Percentiles rank a stretch among this genome's conserved stretches.
phyloP scores from a whole-genome alignment of 495 filamentous ascomycete genomes.

The Friedmanniomyces simplex region DNA sequence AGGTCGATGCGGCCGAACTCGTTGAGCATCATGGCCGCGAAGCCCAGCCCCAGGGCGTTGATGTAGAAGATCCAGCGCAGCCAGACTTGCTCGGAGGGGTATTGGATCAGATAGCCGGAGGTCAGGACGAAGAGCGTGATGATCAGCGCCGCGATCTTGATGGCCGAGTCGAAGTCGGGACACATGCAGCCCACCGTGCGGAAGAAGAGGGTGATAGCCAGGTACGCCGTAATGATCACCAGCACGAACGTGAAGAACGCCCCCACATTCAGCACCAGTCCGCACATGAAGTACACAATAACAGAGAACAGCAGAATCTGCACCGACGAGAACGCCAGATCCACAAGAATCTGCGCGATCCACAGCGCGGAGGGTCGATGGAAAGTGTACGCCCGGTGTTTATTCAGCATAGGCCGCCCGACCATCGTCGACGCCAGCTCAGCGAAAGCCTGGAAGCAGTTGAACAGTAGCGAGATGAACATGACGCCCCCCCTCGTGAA shows the following conservation, averaged over 20 bases:
- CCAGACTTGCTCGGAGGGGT: slow-evolving; percentile 58
- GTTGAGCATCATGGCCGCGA: slow-evolving; percentile 70
- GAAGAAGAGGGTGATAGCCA: slow-evolving; percentile 73
- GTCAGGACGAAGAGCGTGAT: slow-evolving; percentile 73
- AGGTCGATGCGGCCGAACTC: slow-evolving; percentile 59
- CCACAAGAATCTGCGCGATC: slow-evolving; percentile 71
- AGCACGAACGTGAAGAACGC: slow-evolving; percentile 73
- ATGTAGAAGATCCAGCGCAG: slow-evolving; percentile 74
- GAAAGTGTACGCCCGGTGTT: slow-evolving; percentile 69
- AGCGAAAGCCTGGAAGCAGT: slow-evolving; percentile 67
- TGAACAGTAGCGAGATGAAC: slow-evolving; percentile 68
- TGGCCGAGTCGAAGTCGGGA: slow-evolving; percentile 76
- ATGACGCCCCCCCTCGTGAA: slow-evolving; percentile 69
- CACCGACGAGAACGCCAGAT: slow-evolving; percentile 56
- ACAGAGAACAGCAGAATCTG: slow-evolving; percentile 62
- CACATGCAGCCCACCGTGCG: slow-evolving; percentile 66
- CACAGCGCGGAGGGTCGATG: slow-evolving; percentile 69
- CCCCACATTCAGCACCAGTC: slow-evolving; percentile 52
- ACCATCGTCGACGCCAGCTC: slow-evolving; percentile 63
- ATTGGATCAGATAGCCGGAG: slow-evolving; percentile 71
- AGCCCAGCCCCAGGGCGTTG: slow-evolving; percentile 65
- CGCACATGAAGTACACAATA: slow-evolving; percentile 75
- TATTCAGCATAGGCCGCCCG: slow-evolving; percentile 64
- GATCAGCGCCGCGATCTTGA: slow-evolving; percentile 64
- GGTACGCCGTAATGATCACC: slow-evolving; percentile 57